Evolutionary conservation across 768 basidiomycete species (phyloP).

Genomic region (Hebeloma cylindrosporum): DNA sequence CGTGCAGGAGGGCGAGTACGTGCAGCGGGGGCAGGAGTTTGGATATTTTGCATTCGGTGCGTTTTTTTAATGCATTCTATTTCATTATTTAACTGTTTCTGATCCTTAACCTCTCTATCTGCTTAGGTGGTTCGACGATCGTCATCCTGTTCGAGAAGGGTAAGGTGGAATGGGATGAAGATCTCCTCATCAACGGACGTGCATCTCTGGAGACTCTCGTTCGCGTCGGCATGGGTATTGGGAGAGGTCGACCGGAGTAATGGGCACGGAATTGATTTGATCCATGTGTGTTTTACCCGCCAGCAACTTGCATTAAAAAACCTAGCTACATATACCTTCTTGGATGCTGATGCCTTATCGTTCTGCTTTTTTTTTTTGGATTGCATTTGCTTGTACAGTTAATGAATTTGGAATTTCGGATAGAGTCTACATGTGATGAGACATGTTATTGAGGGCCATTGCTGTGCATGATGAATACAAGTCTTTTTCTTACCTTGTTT

Average conservation of each 20-base stretch:
- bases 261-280: too few relatives aligned
- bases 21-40: slow-evolving; percentile 86
- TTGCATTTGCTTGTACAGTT: too few relatives aligned
- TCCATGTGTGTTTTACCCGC: too few relatives aligned
- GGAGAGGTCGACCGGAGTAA: slow-evolving; percentile 29
- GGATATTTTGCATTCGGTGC: slow-evolving; percentile 94
- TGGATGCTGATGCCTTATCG: too few relatives aligned
- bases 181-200: slow-evolving; percentile 78
- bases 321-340: too few relatives aligned
- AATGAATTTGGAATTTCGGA: too few relatives aligned
- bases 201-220: slow-evolving; percentile 90
- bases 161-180: slow-evolving; percentile 87
- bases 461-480: too few relatives aligned
- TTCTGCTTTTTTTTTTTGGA: too few relatives aligned
- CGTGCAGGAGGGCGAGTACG: slow-evolving; percentile 77
- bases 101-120: not conserved
- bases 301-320: too few relatives aligned
- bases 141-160: slow-evolving; percentile 89
- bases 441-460: too few relatives aligned
- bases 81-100: slow-evolving; percentile 3
- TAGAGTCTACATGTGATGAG: too few relatives aligned
- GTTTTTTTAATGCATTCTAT: slow-evolving; percentile 25
- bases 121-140: slow-evolving; percentile 88
- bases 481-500: too few relatives aligned
- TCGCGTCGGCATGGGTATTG: slow-evolving; percentile 85